Evolutionary conservation across 345 rosid genomes (phyloP), one percentile per base, ranked within the genome.

Genomic region (Dovyalis caffra): DNA sequence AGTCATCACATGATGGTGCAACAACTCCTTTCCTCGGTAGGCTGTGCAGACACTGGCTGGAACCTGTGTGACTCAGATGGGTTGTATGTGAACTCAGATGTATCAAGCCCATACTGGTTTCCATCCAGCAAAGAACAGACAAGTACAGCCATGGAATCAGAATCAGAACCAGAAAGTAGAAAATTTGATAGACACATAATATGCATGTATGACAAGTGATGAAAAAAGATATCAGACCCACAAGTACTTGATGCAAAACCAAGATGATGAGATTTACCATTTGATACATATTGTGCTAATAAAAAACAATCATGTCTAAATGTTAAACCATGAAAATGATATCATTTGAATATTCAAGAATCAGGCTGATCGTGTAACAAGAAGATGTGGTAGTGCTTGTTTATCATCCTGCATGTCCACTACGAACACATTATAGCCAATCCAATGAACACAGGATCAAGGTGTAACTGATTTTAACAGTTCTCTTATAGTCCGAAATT

Each of bases 61-160:
- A 63, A 72, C 86, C 97, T 84, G 81, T 85, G 88, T 1, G 98
- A 73, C 86, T 93, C 98, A 0, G 97, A 80, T 12, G 98, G 98
- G 82, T 90, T 90, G 92, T 93, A 91, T 26, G 99, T 86, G 84
- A 90, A 95, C 90, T 91, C 97, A 1, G 98, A 83, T 37, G 99
- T 91, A 83, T 93, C 93, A n/a, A 95, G 92, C 47, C 97, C 98
- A 68, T 90, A 93, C 99, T 95, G 93, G 77, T 76, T 78, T 71
- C 77, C 66, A 77, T 9, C 53, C 68, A 72, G 6, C 21, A 20
- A 64, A 72, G 11, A 70, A 47, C 25, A 60, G 20, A 72, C 28
- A 4, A n/a, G 34, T 0, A 47, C 16, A 74, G 47, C 61, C 40
- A 9, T 45, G 53, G n/a, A 63, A 57, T 43, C 69, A 65, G 38